Percentiles rank a stretch among this genome's conserved stretches.
Conservation (phyloP, 305 asterid genomes). For the Fraxinus latifolia region DNA sequence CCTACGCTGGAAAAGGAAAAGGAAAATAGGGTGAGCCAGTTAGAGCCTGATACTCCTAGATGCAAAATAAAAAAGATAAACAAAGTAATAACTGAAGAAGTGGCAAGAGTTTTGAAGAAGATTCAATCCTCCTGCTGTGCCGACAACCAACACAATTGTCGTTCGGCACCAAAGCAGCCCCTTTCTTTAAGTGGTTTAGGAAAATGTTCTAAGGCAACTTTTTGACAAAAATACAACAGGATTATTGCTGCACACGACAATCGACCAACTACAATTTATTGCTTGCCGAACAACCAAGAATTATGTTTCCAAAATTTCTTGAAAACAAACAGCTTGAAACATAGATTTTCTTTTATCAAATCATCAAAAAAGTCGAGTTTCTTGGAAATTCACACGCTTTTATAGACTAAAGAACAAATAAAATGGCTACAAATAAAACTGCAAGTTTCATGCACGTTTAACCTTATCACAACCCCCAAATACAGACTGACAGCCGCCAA, state of each 20-base stretch:
- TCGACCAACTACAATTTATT: not conserved
- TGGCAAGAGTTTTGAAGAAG: not conserved
- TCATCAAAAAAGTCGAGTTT: not conserved
- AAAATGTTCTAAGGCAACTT: too few species aligned
- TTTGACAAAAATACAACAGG: too few species aligned
- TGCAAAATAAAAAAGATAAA: not conserved
- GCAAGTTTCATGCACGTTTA: not conserved
- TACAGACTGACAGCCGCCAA: not conserved
- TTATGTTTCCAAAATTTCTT: not conserved
- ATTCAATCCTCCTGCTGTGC: not conserved
- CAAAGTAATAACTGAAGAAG: not conserved
- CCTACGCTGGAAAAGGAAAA: not conserved
- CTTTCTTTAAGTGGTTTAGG: too few species aligned
- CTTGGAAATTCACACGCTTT: not conserved
- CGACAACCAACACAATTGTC: not conserved
- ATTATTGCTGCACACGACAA: not conserved
- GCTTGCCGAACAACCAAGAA: not conserved
- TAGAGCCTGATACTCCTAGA: not conserved
- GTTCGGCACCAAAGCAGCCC: not conserved
- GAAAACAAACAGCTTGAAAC: not conserved
- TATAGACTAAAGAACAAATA: not conserved
- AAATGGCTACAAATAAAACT: not conserved
- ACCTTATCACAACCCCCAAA: not conserved
- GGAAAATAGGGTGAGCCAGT: not conserved
- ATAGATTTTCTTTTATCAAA: not conserved